Evolutionary conservation across 1,284 basidiomycete species (phyloP).

Genomic region (Rhodotorula sp.): DNA sequence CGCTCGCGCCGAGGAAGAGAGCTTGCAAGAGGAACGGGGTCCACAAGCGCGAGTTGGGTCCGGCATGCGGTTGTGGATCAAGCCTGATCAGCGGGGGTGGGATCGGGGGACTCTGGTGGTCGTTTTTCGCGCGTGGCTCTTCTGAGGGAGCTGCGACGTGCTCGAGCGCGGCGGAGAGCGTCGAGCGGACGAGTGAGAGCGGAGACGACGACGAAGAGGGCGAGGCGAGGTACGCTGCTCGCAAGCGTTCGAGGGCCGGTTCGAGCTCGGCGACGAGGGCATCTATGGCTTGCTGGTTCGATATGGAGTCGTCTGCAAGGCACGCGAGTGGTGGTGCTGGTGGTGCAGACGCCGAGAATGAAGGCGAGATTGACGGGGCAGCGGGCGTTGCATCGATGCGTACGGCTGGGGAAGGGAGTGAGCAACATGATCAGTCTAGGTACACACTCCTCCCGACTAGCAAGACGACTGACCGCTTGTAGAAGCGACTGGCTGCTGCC

Average conservation of each 20-base stretch:
- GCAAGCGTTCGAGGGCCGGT: neutral
- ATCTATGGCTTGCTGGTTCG: neutral
- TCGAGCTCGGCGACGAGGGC: neutral
- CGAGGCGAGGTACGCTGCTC: neutral
- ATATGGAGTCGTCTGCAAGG: neutral
- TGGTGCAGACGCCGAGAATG: neutral
- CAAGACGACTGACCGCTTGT: constrained; percentile 13
- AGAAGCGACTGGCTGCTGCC: constrained; percentile 7
- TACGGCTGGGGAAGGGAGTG: constrained; percentile 5
- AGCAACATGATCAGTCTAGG: neutral
- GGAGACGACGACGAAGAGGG: constrained; percentile 1
- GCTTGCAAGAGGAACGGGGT: constrained; percentile 35
- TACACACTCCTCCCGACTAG: accelerated
- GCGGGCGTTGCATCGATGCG: constrained; percentile 4
- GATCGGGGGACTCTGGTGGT: neutral
- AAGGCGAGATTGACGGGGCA: too few relatives aligned
- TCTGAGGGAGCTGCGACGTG: too few relatives aligned
- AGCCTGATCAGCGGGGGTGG: constrained; percentile 32
- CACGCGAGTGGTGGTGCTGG: too few relatives aligned
- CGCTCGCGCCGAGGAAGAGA: constrained; percentile 35
- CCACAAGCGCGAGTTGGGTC: constrained; percentile 15
- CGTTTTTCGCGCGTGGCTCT: neutral
- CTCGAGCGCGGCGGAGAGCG: neutral
- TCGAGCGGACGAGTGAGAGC: constrained; percentile 6
- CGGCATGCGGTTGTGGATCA: constrained; percentile 21